Base-by-base conservation (phyloP, 2,329 filamentous ascomycete genomes). In the Aspergillus thermomutatus region DNA sequence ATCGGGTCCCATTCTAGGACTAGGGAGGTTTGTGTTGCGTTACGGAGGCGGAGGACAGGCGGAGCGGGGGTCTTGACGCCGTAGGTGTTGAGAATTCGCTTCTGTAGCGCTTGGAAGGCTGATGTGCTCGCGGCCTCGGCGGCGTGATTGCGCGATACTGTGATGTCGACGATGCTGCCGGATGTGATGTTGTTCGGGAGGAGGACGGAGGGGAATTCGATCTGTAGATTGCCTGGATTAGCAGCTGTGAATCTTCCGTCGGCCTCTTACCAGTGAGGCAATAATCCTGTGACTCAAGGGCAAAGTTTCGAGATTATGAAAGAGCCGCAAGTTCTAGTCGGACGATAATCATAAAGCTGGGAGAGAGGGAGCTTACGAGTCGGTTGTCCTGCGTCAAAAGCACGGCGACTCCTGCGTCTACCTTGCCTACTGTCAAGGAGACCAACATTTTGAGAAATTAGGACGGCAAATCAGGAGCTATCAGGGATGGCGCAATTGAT, bases 1-100 rank as follows among this genome's bases (percentile, higher is more conserved):
- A 99, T 89, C 34, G 93, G 91, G 63, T 97, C 94, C 94, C 94
- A 99, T 78, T 97, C 94, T 52, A 99, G 89, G 40, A 99, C 94
- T 48, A 97, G 89, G 27, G 91, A 95, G n/a, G 94, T 99, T 77
- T 99, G 94, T 1, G 94, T 99, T 54, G 93, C 92, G 82, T 97
- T 99, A 77, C 92, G 89, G 76, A 94, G 95, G 69, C 92, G 90
- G 37, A 99, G 86, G 51, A 89, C 77, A 7, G 94, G 94, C 1
- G 88, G 80, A 25, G 83, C 78, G 31, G 94, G 94, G 56, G 91
- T 87, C 58, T 84, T 81, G 64, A 90, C 85, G 66, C 94, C 94
- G 73, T 97, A 97, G 53, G 90, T 89, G 66, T 83, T 82, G 76
- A 89, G 89, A 78, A 99, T 97, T 66, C 88, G 87, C 68, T 89